phyloP scores from a whole-genome alignment of 1,284 basidiomycete genomes.

The Takashimella koratensis region DNA sequence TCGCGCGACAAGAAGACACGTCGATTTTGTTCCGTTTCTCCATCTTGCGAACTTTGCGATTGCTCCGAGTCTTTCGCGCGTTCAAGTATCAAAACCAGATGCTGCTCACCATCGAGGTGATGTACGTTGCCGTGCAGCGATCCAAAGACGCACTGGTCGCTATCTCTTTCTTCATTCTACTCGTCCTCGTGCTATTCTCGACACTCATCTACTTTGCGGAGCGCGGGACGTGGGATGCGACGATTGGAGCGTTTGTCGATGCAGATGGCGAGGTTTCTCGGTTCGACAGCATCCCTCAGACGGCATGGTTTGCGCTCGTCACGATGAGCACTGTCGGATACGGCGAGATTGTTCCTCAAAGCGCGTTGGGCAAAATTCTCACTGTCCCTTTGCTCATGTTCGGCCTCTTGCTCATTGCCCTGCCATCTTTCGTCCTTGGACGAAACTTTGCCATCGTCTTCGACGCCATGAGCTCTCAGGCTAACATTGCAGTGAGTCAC shows the following conservation, averaged over 20 bases:
- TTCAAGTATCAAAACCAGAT: constrained; percentile 65
- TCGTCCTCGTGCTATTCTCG: constrained; percentile 79
- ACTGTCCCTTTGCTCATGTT: constrained; percentile 80
- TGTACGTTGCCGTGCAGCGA: constrained; percentile 79
- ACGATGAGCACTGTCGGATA: constrained; percentile 53
- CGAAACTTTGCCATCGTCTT: constrained; percentile 82
- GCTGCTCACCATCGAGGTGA: constrained; percentile 83
- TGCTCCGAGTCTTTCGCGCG: constrained; percentile 78
- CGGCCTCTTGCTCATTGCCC: constrained; percentile 76
- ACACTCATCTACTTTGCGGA: constrained; percentile 84
- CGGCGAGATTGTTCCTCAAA: constrained; percentile 78
- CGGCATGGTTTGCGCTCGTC: constrained; percentile 63
- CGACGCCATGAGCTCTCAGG: constrained; percentile 60
- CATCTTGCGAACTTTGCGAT: constrained; percentile 69
- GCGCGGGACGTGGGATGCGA: constrained; percentile 77
- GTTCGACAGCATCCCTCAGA: constrained; percentile 69
- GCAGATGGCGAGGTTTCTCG: constrained; percentile 63
- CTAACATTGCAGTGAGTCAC: constrained; percentile 22
- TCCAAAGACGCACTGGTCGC: constrained; percentile 82
- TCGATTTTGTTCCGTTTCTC: constrained; percentile 83
- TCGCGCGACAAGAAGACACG: constrained; percentile 76
- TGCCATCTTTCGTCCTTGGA: constrained; percentile 83
- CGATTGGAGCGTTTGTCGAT: constrained; percentile 72
- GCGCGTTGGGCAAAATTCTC: constrained; percentile 73
- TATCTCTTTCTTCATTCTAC: constrained; percentile 80